Percentiles rank a stretch among this genome's conserved stretches.
phyloP scores from a whole-genome alignment of 108 stramenopile genomes.

The Fistulifera pelliculosa region DNA sequence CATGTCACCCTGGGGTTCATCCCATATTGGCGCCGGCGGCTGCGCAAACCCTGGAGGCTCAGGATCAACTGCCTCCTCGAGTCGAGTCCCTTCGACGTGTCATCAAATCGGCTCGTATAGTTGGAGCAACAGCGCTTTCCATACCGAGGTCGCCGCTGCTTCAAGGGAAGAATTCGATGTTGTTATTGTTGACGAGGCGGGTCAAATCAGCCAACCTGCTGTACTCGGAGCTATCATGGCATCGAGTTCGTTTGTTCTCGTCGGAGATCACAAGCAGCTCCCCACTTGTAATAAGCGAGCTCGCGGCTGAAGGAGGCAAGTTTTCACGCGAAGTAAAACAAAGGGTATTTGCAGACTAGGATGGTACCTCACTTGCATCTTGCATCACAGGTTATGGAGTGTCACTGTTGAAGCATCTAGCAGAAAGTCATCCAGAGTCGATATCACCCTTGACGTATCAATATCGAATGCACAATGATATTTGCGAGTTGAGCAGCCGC shows the following conservation, averaged over 20 bases:
- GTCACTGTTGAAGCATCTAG: conserved; percentile 80
- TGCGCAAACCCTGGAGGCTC: conserved; percentile 17
- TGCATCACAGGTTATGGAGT: conserved; percentile 73
- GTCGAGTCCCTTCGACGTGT: conserved; percentile 41
- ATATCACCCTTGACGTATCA: conserved; percentile 83
- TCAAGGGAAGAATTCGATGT: conserved; percentile 80
- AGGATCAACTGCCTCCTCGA: conserved; percentile 8
- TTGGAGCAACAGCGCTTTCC: conserved; percentile 80
- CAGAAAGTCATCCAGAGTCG: conserved; percentile 74
- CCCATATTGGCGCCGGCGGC: conserved; percentile 38
- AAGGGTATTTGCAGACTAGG: background rate
- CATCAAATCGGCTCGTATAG: conserved; percentile 55
- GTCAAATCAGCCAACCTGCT: conserved; percentile 92
- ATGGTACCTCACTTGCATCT: conserved; percentile 3
- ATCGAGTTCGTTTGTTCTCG: conserved; percentile 85
- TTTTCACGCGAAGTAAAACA: background rate
- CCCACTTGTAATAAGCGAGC: conserved; percentile 85
- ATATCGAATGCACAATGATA: conserved; percentile 92
- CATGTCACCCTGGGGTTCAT: conserved; percentile 49
- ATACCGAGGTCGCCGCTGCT: conserved; percentile 69
- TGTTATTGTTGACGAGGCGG: conserved; percentile 98
- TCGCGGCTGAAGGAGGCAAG: conserved; percentile 77
- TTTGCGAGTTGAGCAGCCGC: conserved; percentile 84
- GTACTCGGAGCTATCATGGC: conserved; percentile 78
- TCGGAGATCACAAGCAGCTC: conserved; percentile 97